These are phyloP conservation scores for Phaeotremella skinneri DNA, from an alignment of 768 basidiomycete genomes.

Conservation along the genomic window DNA sequence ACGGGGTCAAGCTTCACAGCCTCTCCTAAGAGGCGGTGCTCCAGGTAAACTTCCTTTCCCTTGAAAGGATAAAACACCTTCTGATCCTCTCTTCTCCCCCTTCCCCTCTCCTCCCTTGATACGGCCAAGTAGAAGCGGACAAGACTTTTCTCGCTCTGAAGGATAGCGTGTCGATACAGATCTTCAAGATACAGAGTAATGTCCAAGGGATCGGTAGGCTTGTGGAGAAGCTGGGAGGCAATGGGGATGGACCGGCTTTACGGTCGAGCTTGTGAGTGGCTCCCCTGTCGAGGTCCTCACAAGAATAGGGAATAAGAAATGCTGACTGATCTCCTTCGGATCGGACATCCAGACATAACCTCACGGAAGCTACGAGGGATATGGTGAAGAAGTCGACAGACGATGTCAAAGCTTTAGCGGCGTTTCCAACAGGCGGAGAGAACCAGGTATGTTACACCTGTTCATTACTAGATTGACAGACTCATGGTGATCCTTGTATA, in stretches of 20 bases:
- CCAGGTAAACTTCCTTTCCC: slow-evolving; percentile 23
- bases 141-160: slow-evolving; percentile 69
- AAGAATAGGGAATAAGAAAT: neutral
- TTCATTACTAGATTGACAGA: too few relatives aligned
- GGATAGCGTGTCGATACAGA: slow-evolving; percentile 62
- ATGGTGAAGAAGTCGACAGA: slow-evolving; percentile 93
- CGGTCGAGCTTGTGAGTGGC: slow-evolving; percentile 78
- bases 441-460: slow-evolving; percentile 21
- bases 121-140: slow-evolving; percentile 57
- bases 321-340: too few relatives aligned
- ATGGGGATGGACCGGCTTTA: slow-evolving; percentile 71
- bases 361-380: slow-evolving; percentile 88
- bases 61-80: neutral
- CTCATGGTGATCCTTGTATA: too few relatives aligned
- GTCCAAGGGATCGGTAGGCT: slow-evolving; percentile 90
- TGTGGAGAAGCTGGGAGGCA: slow-evolving; percentile 92
- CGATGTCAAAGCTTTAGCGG: slow-evolving; percentile 83
- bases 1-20: slow-evolving; percentile 42
- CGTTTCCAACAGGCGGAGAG: slow-evolving; percentile 55
- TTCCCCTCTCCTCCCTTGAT: slow-evolving; percentile 4
- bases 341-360: slow-evolving; percentile 66
- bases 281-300: neutral
- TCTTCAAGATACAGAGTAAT: slow-evolving; percentile 98
- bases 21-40: slow-evolving; percentile 30
- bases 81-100: neutral